These are phyloP conservation scores for Cutaneotrichosporon mucoides DNA, from an alignment of 1,284 basidiomycete genomes.

Conservation along the genomic window DNA sequence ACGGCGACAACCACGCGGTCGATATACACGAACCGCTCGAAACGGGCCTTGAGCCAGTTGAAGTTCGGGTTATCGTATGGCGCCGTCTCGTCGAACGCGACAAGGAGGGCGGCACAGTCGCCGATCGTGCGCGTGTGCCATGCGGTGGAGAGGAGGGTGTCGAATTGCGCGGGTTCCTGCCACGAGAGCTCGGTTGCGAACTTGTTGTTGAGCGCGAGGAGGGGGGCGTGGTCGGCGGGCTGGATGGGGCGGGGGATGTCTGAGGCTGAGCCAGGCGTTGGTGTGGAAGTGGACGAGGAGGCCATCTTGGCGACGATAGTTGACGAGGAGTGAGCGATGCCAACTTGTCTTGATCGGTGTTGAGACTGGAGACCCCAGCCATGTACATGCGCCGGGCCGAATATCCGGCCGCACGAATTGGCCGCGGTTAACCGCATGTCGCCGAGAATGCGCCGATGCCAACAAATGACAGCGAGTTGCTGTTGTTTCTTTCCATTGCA, in stretches of 20 bases:
- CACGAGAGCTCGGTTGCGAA: constrained; percentile 5
- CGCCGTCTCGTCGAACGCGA: constrained; percentile 5
- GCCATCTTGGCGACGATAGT: no score
- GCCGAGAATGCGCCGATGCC: background rate
- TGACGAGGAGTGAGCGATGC: no score
- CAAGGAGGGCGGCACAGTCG: constrained; percentile 2
- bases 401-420: no score
- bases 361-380: no score
- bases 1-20: constrained; percentile 11
- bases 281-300: background rate
- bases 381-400: no score
- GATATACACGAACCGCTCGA: constrained; percentile 12
- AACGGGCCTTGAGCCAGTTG: constrained; percentile 7
- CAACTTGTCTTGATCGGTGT: no score
- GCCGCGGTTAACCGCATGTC: background rate
- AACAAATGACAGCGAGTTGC: background rate
- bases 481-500: background rate
- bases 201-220: constrained; percentile 13
- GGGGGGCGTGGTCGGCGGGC: background rate
- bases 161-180: constrained; percentile 7
- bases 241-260: constrained; percentile 2
- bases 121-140: constrained; percentile 12
- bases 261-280: background rate
- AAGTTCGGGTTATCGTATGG: constrained; percentile 15
- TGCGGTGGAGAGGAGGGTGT: constrained; percentile 1